These are phyloP conservation scores for Aspergillus ibericus DNA, from an alignment of 2,329 filamentous ascomycete species.

Conservation along the genomic window DNA sequence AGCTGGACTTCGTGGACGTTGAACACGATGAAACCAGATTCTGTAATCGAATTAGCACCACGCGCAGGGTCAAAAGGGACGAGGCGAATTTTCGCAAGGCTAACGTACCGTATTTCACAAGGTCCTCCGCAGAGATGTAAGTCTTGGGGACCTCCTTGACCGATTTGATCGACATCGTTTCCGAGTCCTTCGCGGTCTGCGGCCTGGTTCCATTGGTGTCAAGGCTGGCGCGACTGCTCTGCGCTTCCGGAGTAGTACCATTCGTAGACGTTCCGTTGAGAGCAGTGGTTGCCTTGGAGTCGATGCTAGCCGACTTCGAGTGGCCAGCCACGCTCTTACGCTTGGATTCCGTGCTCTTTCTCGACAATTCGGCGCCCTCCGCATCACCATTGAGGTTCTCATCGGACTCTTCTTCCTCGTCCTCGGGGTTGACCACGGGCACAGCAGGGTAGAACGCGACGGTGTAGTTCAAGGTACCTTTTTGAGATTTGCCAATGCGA, in stretches of 20 bases:
- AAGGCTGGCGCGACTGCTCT: conserved; percentile 33
- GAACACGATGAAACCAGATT: conserved; percentile 92
- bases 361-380: conserved; percentile 16
- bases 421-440: conserved; percentile 85
- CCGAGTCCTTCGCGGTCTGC: conserved; percentile 45
- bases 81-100: no score
- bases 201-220: conserved; percentile 38
- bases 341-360: conserved; percentile 34
- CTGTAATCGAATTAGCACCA: conserved; percentile 41
- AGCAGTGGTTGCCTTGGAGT: conserved; percentile 29
- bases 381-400: conserved; percentile 34
- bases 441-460: conserved; percentile 87
- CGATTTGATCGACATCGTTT: conserved; percentile 47
- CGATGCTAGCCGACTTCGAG: conserved; percentile 30
- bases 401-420: conserved; percentile 52
- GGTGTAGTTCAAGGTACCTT: conserved; percentile 80
- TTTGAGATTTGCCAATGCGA: conserved; percentile 70
- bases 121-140: conserved; percentile 73
- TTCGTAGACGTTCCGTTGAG: conserved; percentile 22
- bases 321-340: conserved; percentile 23
- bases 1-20: conserved; percentile 89
- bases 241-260: conserved; percentile 19
- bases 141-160: conserved; percentile 69
- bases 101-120: conserved; percentile 69
- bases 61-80: background rate